A percentile compares a stretch with the other conserved stretches of the same genome.
phyloP scores from a whole-genome alignment of 2,329 filamentous ascomycete genomes.

The Aureobasidium lini region DNA sequence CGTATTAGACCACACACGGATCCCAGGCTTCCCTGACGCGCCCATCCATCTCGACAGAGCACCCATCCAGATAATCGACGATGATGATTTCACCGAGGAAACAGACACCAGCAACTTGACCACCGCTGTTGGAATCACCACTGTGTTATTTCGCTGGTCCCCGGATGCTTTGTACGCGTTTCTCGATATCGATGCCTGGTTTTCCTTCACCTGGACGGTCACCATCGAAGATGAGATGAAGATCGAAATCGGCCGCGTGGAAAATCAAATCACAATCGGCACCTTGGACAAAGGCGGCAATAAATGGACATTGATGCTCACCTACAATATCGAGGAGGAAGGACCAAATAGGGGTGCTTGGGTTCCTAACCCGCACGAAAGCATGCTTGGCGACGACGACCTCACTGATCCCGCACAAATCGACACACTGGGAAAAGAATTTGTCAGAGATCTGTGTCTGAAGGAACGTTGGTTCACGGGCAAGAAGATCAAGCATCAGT shows the following conservation, averaged over 20 bases:
- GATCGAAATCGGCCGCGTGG: conserved; percentile 19
- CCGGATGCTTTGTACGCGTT: conserved; percentile 17
- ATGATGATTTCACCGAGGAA: not conserved
- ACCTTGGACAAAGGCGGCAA: conserved; percentile 15
- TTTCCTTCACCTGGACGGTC: conserved; percentile 20
- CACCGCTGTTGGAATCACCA: conserved; percentile 17
- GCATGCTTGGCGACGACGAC: conserved; percentile 22
- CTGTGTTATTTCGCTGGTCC: conserved; percentile 19
- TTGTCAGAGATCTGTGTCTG: conserved; percentile 15
- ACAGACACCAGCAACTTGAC: conserved; percentile 10
- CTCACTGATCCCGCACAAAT: conserved; percentile 8
- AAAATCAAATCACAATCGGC: conserved; percentile 18
- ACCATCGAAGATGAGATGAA: conserved; percentile 12
- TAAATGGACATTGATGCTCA: conserved; percentile 18
- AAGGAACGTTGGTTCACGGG: conserved; percentile 17
- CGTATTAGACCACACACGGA: not conserved
- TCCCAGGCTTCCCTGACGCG: conserved; percentile 2
- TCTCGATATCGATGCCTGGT: conserved; percentile 18
- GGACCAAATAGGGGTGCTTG: conserved; percentile 1
- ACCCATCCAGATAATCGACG: not conserved
- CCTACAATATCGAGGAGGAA: conserved; percentile 12
- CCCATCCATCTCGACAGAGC: not conserved
- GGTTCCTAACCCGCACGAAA: conserved; percentile 12
- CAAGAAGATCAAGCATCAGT: conserved; percentile 16
- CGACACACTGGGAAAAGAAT: conserved; percentile 1